Evolutionary conservation across 306 rosid genomes (phyloP).

Genomic region (Vachellia collinsii): DNA sequence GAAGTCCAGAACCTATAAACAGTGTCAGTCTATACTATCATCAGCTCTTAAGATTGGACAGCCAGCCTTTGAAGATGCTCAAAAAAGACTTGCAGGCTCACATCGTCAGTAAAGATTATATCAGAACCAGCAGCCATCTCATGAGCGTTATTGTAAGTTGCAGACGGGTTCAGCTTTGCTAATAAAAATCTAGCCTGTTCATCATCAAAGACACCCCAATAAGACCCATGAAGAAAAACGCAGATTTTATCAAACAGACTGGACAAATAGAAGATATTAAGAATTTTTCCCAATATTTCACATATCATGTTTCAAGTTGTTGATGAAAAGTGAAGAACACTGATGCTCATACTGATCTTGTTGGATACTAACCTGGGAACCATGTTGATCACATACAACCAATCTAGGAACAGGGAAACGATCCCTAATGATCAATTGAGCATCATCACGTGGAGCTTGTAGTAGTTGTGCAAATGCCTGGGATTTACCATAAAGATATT

Average conservation of each 20-base stretch:
- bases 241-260: background rate
- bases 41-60: slow-evolving; percentile 52
- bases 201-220: slow-evolving; percentile 35
- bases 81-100: slow-evolving; percentile 90
- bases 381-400: slow-evolving; percentile 92
- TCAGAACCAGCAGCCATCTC: slow-evolving; percentile 88
- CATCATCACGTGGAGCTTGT: slow-evolving; percentile 73
- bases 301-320: background rate
- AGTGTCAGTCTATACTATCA: slow-evolving; percentile 33
- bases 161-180: slow-evolving; percentile 92
- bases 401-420: slow-evolving; percentile 90
- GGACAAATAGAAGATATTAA: background rate
- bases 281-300: background rate
- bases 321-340: background rate
- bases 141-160: slow-evolving; percentile 77
- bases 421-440: slow-evolving; percentile 60
- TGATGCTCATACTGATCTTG: background rate
- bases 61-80: slow-evolving; percentile 95
- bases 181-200: slow-evolving; percentile 82
- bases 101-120: slow-evolving; percentile 87
- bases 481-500: slow-evolving; percentile 28
- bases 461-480: slow-evolving; percentile 83
- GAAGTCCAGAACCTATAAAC: slow-evolving; percentile 42
- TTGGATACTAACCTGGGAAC: slow-evolving; percentile 72
- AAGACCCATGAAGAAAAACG: slow-evolving; percentile 15